Conservation (phyloP, 139 green algal species). For the Chlorella sp. region DNA sequence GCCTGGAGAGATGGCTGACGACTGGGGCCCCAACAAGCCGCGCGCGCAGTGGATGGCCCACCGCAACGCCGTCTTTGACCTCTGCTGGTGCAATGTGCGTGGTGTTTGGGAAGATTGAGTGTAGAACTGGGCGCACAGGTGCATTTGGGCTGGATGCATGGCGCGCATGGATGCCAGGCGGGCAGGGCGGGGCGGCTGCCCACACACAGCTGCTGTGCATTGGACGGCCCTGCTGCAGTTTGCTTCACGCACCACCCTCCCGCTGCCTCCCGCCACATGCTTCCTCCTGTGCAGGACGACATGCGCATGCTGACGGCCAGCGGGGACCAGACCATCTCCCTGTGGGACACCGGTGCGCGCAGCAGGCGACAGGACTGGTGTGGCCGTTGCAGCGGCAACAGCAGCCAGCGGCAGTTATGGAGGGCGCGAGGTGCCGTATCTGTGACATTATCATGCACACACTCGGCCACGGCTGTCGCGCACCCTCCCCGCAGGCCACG, state of each 20-base stretch:
- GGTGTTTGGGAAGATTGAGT: background rate
- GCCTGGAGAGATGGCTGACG: slow-evolving; percentile 34
- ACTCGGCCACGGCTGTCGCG: too few species aligned
- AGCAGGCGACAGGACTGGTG: too few species aligned
- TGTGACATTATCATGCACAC: too few species aligned
- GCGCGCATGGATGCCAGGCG: too few species aligned
- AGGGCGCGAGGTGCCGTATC: too few species aligned
- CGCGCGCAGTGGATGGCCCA: slow-evolving; percentile 74
- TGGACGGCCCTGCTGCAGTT: background rate
- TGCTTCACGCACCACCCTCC: background rate
- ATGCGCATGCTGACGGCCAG: slow-evolving; percentile 72
- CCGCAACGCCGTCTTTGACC: slow-evolving; percentile 85
- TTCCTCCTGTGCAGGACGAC: slow-evolving; percentile 57
- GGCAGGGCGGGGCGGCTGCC: too few species aligned
- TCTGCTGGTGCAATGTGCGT: slow-evolving; percentile 75
- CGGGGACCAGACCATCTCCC: slow-evolving; percentile 69
- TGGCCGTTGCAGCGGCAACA: too few species aligned
- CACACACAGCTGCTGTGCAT: background rate
- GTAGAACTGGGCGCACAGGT: too few species aligned
- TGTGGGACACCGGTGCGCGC: slow-evolving; percentile 69
- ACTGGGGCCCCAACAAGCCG: slow-evolving; percentile 33
- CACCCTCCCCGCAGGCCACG: background rate
- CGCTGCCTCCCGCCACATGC: too few species aligned
- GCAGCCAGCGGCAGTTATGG: too few species aligned
- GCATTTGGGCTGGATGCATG: too few species aligned